These are phyloP conservation scores for Byssothecium circinans DNA, from an alignment of 2,329 filamentous ascomycete species.

Conservation along the genomic window DNA sequence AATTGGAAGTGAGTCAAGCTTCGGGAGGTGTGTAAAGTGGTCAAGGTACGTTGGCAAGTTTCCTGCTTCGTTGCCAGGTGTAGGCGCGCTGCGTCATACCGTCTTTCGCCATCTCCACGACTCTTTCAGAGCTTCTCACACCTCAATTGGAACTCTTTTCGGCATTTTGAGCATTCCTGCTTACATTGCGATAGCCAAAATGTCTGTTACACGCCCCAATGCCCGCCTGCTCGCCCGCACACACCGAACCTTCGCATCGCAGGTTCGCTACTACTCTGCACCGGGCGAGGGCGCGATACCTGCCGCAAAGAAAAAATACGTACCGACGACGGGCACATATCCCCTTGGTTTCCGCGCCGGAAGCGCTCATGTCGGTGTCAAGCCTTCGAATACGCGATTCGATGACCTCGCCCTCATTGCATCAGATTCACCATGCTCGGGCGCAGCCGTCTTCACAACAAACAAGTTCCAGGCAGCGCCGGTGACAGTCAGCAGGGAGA, in stretches of 20 bases:
- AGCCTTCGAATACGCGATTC: slow-evolving; percentile 86
- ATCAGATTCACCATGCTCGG: slow-evolving; percentile 82
- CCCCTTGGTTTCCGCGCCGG: slow-evolving; percentile 87
- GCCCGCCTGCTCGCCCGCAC: slow-evolving; percentile 30
- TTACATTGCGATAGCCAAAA: slow-evolving; percentile 15
- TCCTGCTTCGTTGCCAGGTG: neutral
- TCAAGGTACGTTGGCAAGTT: slow-evolving; percentile 8
- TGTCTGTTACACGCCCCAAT: slow-evolving; percentile 37
- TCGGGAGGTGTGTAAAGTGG: neutral
- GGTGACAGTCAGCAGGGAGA: slow-evolving; percentile 78
- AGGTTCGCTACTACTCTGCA: slow-evolving; percentile 61
- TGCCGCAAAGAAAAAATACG: slow-evolving; percentile 83
- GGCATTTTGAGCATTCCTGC: neutral
- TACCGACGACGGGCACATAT: slow-evolving; percentile 82
- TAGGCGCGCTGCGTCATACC: neutral
- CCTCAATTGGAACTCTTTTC: neutral
- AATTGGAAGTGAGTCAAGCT: slow-evolving; percentile 17
- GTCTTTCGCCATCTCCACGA: neutral
- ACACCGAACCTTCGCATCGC: slow-evolving; percentile 30
- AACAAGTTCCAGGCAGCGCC: slow-evolving; percentile 98
- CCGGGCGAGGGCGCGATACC: slow-evolving; percentile 65
- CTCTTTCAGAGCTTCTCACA: neutral
- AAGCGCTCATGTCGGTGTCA: slow-evolving; percentile 89
- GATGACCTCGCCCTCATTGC: slow-evolving; percentile 88
- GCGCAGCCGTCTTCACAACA: slow-evolving; percentile 92